Evolutionary conservation across 2,329 filamentous ascomycete species (phyloP).

Genomic region (Helminthosporium solani): DNA sequence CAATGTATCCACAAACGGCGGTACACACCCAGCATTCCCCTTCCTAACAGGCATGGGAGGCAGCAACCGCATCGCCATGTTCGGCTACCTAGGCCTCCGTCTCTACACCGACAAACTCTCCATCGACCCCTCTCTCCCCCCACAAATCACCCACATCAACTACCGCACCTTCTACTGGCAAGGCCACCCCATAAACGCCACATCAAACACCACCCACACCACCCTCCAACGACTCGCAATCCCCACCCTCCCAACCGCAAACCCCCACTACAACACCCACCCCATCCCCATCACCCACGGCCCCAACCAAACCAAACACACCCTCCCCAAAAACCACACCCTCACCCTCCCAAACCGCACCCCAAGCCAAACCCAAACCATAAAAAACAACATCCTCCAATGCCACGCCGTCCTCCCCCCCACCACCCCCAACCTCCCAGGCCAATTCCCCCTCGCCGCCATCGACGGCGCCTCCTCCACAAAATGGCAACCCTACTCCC

Average conservation of each 20-base stretch:
- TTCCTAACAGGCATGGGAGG: conserved; percentile 72
- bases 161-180: conserved; percentile 68
- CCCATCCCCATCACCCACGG: conserved; percentile 62
- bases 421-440: conserved; percentile 51
- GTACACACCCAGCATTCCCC: conserved; percentile 67
- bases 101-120: conserved; percentile 61
- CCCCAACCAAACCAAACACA: conserved; percentile 45
- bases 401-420: conserved; percentile 50
- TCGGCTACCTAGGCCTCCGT: conserved; percentile 66
- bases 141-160: conserved; percentile 61
- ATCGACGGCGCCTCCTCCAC: conserved; percentile 67
- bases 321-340: conserved; percentile 53
- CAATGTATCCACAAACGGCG: conserved; percentile 60
- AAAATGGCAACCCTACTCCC: conserved; percentile 63
- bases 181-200: conserved; percentile 62
- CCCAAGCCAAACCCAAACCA: conserved; percentile 55
- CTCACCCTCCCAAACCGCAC: conserved; percentile 61
- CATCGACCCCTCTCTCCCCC: conserved; percentile 64
- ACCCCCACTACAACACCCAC: conserved; percentile 53
- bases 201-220: conserved; percentile 65
- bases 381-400: conserved; percentile 63
- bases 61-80: conserved; percentile 65
- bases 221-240: conserved; percentile 55
- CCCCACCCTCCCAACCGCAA: conserved; percentile 55
- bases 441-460: conserved; percentile 68